phyloP scores from a whole-genome alignment of 306 rosid species.

The Rosa lucieae region DNA sequence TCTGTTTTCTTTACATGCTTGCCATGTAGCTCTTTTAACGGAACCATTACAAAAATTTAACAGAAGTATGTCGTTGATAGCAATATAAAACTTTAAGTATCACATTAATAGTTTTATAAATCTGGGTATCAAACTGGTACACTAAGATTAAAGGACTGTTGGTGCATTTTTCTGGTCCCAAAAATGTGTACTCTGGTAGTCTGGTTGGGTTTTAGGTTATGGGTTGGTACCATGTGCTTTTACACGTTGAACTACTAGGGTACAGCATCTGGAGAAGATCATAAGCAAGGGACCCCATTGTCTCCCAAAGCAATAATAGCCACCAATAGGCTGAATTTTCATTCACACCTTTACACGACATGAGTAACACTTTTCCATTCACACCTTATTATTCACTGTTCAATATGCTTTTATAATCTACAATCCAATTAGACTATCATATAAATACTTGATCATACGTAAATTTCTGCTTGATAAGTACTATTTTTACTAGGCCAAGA shows the following conservation, averaged over 20 bases:
- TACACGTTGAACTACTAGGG: background rate
- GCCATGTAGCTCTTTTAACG: no score
- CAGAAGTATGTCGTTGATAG: no score
- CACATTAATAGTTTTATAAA: no score
- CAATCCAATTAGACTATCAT: constrained; percentile 25
- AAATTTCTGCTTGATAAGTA: background rate
- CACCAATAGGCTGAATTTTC: constrained; percentile 26
- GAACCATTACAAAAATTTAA: no score
- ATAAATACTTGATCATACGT: background rate
- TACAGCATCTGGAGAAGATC: background rate
- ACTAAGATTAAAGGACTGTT: no score
- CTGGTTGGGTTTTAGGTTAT: background rate
- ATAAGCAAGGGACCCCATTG: constrained; percentile 10
- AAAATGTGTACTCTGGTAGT: background rate
- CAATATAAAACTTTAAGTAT: no score
- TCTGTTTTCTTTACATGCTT: no score
- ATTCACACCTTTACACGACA: background rate
- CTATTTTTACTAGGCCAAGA: constrained; percentile 51
- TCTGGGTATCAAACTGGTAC: no score
- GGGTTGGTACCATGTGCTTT: constrained; percentile 15
- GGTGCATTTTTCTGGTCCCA: background rate
- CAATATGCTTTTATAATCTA: constrained; percentile 37
- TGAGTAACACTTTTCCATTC: constrained; percentile 25
- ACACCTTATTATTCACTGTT: constrained; percentile 27
- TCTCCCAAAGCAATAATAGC: constrained; percentile 11